Conservation (phyloP, 495 filamentous ascomycete genomes). For the Penicillium samsonianum region DNA sequence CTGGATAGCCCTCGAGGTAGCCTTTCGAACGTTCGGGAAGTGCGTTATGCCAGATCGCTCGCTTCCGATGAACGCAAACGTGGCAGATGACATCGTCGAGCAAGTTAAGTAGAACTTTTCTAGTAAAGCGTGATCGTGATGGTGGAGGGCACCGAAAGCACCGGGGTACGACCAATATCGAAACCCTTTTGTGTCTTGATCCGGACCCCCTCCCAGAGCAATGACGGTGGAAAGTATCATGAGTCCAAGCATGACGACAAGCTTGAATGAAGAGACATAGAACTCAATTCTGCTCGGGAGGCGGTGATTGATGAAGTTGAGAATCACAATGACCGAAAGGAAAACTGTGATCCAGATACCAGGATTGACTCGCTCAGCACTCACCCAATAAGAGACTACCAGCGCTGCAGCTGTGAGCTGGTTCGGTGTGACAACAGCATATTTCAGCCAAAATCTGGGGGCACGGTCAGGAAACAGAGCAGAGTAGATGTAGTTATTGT, state of each 20-base stretch:
- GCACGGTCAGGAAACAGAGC: background rate
- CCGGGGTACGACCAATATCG: constrained; percentile 62
- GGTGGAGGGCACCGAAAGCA: constrained; percentile 25
- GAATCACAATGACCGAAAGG: constrained; percentile 57
- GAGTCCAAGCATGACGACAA: constrained; percentile 66
- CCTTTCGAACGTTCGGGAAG: constrained; percentile 67
- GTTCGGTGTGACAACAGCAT: constrained; percentile 76
- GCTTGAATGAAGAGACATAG: constrained; percentile 60
- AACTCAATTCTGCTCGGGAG: constrained; percentile 55
- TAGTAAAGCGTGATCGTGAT: constrained; percentile 2
- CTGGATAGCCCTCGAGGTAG: constrained; percentile 70
- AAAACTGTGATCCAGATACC: constrained; percentile 75
- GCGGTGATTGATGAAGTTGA: constrained; percentile 59
- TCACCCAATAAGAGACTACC: constrained; percentile 70
- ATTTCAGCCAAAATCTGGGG: constrained; percentile 57
- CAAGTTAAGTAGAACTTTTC: constrained; percentile 67
- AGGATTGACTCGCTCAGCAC: constrained; percentile 59
- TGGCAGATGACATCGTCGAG: constrained; percentile 70
- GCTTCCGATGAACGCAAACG: constrained; percentile 79
- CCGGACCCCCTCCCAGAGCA: constrained; percentile 66
- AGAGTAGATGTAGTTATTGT: background rate
- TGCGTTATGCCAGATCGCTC: constrained; percentile 76
- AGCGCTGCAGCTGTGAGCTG: constrained; percentile 75
- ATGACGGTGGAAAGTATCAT: constrained; percentile 70
- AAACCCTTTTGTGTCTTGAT: constrained; percentile 66